Conservation (phyloP, 768 basidiomycete genomes). For the Trametes gibbosa region DNA sequence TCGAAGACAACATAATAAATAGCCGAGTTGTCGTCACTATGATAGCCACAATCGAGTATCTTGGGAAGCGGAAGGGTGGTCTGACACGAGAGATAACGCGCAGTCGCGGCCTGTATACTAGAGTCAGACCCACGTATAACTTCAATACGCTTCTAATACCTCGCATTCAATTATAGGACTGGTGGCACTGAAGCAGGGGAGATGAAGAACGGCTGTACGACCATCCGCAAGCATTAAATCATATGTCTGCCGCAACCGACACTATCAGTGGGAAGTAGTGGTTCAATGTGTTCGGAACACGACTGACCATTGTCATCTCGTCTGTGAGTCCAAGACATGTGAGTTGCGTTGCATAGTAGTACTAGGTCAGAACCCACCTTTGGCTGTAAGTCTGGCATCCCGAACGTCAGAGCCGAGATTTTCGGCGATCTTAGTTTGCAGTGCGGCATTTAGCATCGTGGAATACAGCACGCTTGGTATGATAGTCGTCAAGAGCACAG, state of each 20-base stretch:
- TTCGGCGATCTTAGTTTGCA: not conserved
- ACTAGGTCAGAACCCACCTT: not conserved
- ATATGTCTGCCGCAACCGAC: conserved; percentile 2
- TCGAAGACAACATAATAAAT: conserved; percentile 23
- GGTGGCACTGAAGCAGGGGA: conserved; percentile 1
- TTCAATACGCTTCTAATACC: not conserved
- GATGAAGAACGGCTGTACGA: not conserved
- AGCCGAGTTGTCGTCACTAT: not conserved
- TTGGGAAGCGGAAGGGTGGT: conserved; percentile 31
- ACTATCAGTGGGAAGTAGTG: too few species aligned
- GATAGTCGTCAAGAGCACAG: not conserved
- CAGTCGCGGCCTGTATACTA: conserved; percentile 28
- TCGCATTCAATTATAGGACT: conserved; percentile 10
- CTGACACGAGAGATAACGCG: conserved; percentile 26
- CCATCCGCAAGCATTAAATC: conserved; percentile 9
- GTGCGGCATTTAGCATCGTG: not conserved
- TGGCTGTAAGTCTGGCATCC: not conserved
- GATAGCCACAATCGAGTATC: conserved; percentile 18
- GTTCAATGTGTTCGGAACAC: not conserved
- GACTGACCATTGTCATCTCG: not conserved
- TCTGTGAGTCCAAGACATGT: not conserved
- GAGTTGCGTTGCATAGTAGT: not conserved
- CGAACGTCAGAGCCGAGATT: not conserved
- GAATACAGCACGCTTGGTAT: not conserved
- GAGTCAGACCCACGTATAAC: too few species aligned